Conservation (phyloP, 345 rosid species). For the Corymbia maculata region DNA sequence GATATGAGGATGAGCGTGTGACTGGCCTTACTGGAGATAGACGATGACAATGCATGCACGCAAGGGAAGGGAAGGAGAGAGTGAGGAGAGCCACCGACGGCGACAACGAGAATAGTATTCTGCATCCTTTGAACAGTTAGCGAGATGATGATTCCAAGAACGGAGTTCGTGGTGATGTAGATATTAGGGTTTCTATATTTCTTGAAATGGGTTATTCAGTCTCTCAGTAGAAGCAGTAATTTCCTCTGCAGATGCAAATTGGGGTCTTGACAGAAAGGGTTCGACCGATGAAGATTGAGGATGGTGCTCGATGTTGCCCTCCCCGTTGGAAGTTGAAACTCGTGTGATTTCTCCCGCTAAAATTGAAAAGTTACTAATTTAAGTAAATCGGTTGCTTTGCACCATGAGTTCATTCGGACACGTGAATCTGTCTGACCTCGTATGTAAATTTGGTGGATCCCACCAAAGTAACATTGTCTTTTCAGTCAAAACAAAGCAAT, state of each 20-base stretch:
- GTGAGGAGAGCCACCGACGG: too few species aligned
- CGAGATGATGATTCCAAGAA: background rate
- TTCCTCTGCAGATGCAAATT: background rate
- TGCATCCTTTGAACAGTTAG: background rate
- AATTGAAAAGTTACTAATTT: background rate
- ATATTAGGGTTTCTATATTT: background rate
- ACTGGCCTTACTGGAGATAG: background rate
- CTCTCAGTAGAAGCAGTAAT: background rate
- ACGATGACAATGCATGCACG: background rate
- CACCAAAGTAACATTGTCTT: background rate
- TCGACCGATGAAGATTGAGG: background rate
- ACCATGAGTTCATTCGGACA: background rate
- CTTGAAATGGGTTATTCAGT: background rate
- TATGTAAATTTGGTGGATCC: background rate
- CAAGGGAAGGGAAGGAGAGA: background rate
- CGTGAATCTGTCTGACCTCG: background rate
- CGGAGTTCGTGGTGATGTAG: background rate
- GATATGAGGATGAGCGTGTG: background rate
- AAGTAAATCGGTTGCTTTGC: background rate
- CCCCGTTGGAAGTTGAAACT: background rate
- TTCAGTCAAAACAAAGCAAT: background rate
- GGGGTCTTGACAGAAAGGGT: background rate
- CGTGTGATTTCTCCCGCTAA: background rate
- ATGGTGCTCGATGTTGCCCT: background rate
- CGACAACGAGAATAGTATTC: background rate